Base-by-base conservation (phyloP, 2,329 filamentous ascomycete genomes). In the Passalora sequoiae region DNA sequence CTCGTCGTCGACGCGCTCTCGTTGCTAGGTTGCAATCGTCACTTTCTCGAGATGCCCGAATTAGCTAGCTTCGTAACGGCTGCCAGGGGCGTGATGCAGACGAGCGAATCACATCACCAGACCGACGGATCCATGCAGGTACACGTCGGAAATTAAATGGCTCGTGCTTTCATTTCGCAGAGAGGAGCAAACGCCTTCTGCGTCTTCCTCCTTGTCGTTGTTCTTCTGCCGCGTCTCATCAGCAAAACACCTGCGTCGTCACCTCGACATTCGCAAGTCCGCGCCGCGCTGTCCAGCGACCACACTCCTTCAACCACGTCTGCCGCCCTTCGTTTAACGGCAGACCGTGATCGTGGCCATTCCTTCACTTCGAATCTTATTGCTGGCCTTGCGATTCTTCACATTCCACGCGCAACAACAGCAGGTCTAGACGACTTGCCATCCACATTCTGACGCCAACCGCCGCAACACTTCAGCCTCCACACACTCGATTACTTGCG, bases 241-340 rank as follows among this genome's bases (percentile, higher is more conserved):
- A 22, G 19, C 15, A 16, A 28, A 40, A 13, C 16, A 22, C 22
- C 28, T 20, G 19, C 28, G 19, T n/a, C n/a, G n/a, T n/a, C n/a
- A n/a, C n/a, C n/a, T n/a, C 10, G 19, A 20, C 13, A 27, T 29
- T 27, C 38, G 28, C 38, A n/a, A n/a, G n/a, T n/a, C n/a, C n/a
- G n/a, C n/a, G n/a, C n/a, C n/a, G n/a, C n/a, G n/a, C 16, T 17
- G 25, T 27, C 28, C 38, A 30, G 28, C 38, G 17, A 20, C 19
- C 7, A 40, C 38, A 22, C 29, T 40, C 38, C n/a, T 40, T 40
- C 38, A 40, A 3, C 19, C 38, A n/a, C 28, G 8, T 32, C 38
- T 32, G 46, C 42, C 45, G 44, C 42, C 50, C 50, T 49, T 55
- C 50, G 36, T 49, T 55, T 39, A 50, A 36, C 50, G 47, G 41